Evolutionary conservation across 768 basidiomycete genomes (phyloP), one percentile per base, ranked within the genome.

Genomic region (Agaricus subrufescens): DNA sequence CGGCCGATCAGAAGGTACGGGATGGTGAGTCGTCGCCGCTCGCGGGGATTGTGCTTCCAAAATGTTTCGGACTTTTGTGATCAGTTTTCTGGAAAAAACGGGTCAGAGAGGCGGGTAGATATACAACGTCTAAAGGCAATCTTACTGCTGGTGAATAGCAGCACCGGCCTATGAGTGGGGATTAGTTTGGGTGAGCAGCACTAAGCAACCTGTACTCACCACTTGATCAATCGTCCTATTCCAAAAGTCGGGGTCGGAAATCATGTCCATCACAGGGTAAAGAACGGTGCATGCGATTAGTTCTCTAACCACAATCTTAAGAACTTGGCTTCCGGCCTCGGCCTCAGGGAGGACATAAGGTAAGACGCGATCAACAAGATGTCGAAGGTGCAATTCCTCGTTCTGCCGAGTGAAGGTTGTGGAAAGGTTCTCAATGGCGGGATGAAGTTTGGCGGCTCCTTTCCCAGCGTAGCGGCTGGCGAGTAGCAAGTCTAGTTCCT

Each of bases 181-280:
- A 12, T 44, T n/a, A n/a, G 8, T 37, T 30, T 30, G 42, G n/a
- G 25, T 15, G 4, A 50, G 56, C 2, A 46, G 9, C 34, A 44
- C 23, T 37, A 40, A 3, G 2, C 26, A 11, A 27, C 6, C 12
- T 29, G 42, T 34, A 75, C 91, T 71, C 67, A 94, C 95, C 73
- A 91, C 83, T 72, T 94, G 87, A 69, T 98, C 95, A 49, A 98
- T 90, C 38, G 84, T 82, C 56, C 84, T 78, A 72, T 99, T 99
- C 94, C 94, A 98, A 61, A 97, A 97, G 69, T 99, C 97, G 4
- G 94, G 92, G 68, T 99, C 97, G 29, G 89, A 80, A 37, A 98
- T 66, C 87, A 96, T 91, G 48, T 98, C 92, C 77, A 96, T 85
- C 52, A 96, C 69, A 11, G 96, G 94, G 65, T 89, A 85, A 40